Base-by-base conservation (phyloP, 2,329 filamentous ascomycete species). In the Colletotrichum noveboracense region DNA sequence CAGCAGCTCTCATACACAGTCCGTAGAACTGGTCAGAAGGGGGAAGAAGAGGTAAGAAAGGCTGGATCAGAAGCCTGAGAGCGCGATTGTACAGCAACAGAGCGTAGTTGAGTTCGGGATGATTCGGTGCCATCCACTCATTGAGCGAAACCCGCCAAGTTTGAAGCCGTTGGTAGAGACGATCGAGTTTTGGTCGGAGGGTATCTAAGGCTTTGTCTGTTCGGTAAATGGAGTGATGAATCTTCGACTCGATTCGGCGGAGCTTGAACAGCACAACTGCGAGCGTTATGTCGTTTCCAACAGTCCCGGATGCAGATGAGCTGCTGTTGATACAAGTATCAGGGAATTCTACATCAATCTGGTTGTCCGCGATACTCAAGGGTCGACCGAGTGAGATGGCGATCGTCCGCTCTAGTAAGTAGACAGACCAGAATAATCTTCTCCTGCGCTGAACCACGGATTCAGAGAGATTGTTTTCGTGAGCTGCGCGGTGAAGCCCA, bases 141-240 rank as follows among this genome's bases (percentile, higher is more conserved):
- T 92, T 81, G 10, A 88, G 88, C 2, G 91, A 92, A 21, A 91
- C 89, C 14, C 92, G 84, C 82, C 91, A 93, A 72, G 79, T 13
- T 76, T 78, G n/a, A 82, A 90, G 82, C 64, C 86, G 83, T 36
- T 84, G 81, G 62, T 87, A 85, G 2, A 88, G 82, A 7, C 81
- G 83, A 75, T 87, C 85, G 80, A 89, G 86, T 78, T 89, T 89
- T 28, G 85, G 83, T n/a, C 83, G 83, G 6, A 89, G 80, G 5
- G 85, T 81, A 30, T 84, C 81, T 6, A 89, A 81, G 3, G 87
- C 84, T 43, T 85, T 83, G 76, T 90, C 88, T 16, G 87, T 86
- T 16, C 88, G 84, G 77, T 90, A 90, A 43, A 90, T 86, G n/a
- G 87, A 88, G 69, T 87, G 84, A 76, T 89, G 87, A 34, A 89